Evolutionary conservation across 257 asterid genomes (phyloP), one percentile per base, ranked within the genome.

Genomic region (Handroanthus guayacan): DNA sequence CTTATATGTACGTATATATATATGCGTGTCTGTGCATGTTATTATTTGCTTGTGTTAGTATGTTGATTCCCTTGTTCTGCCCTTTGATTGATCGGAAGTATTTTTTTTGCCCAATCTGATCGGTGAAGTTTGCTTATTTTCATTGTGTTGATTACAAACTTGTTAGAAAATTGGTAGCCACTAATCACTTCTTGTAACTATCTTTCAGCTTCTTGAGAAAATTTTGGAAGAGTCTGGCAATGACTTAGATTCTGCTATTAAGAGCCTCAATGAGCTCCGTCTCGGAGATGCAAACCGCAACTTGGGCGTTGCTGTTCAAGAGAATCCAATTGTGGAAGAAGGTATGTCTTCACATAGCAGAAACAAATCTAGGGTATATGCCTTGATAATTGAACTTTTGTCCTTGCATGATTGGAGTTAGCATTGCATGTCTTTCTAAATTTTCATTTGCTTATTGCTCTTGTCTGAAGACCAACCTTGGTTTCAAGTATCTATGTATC

Each of bases 201-300:
- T 41, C 52, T 68, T 80, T 67, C 88, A 92, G 97, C 31, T 86
- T 74, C 88, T 90, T 72, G 91, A 80, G 82, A 83, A 85, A 72
- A 86, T 84, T 17, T 52, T 89, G 43, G 84, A 80, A 50, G 91
- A 87, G 75, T 86, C 88, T 56, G 86, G 90, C 43, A 62, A 85
- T 43, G 85, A 86, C 72, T 11, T 92, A 47, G 86, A 83, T 69
- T 80, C 88, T 71, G 89, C 97, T 20, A 81, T 84, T 67, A 83
- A 82, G 76, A 77, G 78, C 77, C 82, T 92, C 75, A 75, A 86
- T 18, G 89, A 72, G 84, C 83, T 89, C 69, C 84, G 75, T 44
- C 83, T 81, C 69, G 86, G 73, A 47, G 75, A 70, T 76, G 78
- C 62, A 6, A 80, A 71, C 64, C 81, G 78, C 48, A 65, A 80